phyloP scores from a whole-genome alignment of 176 grass and related monocot genomes.

The Carex kokanica region DNA sequence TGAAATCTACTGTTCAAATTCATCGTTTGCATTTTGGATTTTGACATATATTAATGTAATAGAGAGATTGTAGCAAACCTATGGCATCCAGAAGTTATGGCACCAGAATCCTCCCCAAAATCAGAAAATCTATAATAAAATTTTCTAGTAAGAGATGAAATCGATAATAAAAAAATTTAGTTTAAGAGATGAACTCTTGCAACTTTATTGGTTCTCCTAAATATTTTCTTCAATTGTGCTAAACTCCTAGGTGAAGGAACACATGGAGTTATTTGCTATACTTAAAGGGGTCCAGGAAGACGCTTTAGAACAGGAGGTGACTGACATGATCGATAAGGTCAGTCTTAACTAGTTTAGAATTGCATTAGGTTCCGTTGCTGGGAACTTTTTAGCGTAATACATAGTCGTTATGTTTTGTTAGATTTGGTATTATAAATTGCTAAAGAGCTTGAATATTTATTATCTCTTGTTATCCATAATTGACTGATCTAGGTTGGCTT shows the following conservation, averaged over 20 bases:
- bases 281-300: slow-evolving; percentile 41
- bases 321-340: slow-evolving; percentile 45
- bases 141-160: neutral
- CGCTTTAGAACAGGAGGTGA: slow-evolving; percentile 31
- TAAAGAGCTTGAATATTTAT: neutral
- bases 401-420: neutral
- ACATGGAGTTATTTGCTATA: slow-evolving; percentile 51
- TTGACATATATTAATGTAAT: neutral
- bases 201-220: neutral
- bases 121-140: neutral
- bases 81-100: neutral
- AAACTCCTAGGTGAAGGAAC: slow-evolving; percentile 49
- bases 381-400: neutral
- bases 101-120: neutral
- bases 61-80: neutral
- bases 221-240: neutral
- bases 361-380: neutral
- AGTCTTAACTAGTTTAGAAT: neutral
- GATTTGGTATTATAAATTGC: neutral
- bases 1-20: neutral
- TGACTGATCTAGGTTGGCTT: slow-evolving; percentile 36
- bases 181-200: neutral
- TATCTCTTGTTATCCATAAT: slow-evolving; percentile 4
- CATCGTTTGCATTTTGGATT: neutral
- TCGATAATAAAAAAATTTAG: neutral